Evolutionary conservation across 371 early-diverging fungal genomes (phyloP).

Genomic region (Actinomortierella wolfii): DNA sequence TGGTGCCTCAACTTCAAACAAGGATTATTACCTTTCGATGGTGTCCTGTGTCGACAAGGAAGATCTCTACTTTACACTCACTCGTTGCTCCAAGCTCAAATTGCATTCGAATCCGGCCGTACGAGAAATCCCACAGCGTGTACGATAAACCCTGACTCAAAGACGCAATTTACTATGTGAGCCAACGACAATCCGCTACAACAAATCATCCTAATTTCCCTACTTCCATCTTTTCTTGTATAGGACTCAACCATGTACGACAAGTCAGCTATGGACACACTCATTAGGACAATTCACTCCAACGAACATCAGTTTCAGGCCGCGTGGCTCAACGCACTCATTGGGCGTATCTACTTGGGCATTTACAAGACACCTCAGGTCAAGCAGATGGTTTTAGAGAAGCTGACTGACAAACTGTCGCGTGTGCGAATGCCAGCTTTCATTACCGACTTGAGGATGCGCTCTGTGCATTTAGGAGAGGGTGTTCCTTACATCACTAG

Average conservation of each 20-base stretch:
- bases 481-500: constrained; percentile 80
- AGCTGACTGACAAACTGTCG: constrained; percentile 65
- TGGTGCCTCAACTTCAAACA: constrained; percentile 5
- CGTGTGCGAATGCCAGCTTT: constrained; percentile 75
- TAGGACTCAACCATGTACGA: constrained; percentile 57
- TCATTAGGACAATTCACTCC: constrained; percentile 62
- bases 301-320: constrained; percentile 68
- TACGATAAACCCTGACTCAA: too few relatives aligned
- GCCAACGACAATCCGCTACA: neutral
- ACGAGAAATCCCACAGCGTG: constrained; percentile 41
- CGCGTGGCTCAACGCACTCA: constrained; percentile 89
- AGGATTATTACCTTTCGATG: constrained; percentile 61
- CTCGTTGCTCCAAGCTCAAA: constrained; percentile 45
- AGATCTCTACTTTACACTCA: constrained; percentile 72
- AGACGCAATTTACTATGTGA: neutral
- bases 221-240: neutral
- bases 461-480: constrained; percentile 84
- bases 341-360: constrained; percentile 79
- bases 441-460: constrained; percentile 80
- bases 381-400: constrained; percentile 64
- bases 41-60: constrained; percentile 80
- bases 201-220: neutral
- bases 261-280: constrained; percentile 58
- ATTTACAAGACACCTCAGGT: constrained; percentile 69
- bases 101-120: constrained; percentile 17